Evolutionary conservation across 2,329 filamentous ascomycete species (phyloP).

Genomic region (Herpotrichia juniperi): DNA sequence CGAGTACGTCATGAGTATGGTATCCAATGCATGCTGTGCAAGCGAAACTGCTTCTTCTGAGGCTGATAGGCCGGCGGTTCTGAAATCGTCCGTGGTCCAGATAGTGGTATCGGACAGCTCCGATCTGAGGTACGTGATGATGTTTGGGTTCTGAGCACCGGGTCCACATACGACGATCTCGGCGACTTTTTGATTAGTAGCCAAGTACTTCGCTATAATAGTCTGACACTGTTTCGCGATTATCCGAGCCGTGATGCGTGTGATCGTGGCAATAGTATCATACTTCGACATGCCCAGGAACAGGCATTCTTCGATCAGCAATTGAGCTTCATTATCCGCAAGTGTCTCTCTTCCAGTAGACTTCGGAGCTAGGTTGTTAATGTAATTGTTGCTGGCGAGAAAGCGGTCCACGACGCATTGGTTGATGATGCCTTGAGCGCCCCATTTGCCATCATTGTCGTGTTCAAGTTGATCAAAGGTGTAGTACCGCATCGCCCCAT

Average conservation of each 20-base stretch:
- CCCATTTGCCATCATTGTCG: constrained; percentile 60
- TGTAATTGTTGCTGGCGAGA: constrained; percentile 55
- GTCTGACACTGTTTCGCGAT: constrained; percentile 60
- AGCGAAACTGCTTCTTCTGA: constrained; percentile 67
- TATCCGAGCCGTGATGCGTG: constrained; percentile 64
- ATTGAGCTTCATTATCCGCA: constrained; percentile 61
- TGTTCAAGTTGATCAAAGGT: constrained; percentile 58
- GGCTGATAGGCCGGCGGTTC: constrained; percentile 60
- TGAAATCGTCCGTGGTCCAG: constrained; percentile 63
- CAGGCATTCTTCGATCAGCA: constrained; percentile 57
- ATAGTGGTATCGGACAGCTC: constrained; percentile 57
- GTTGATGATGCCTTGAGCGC: constrained; percentile 55
- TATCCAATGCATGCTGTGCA: constrained; percentile 67
- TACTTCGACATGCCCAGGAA: constrained; percentile 54
- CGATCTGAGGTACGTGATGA: constrained; percentile 58
- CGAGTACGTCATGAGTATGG: constrained; percentile 28
- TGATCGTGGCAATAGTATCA: constrained; percentile 64
- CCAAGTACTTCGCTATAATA: constrained; percentile 50
- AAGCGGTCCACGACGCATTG: constrained; percentile 61
- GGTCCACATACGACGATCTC: constrained; percentile 69
- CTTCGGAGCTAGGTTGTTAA: constrained; percentile 58
- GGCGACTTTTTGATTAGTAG: constrained; percentile 48
- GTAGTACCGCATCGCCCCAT: constrained; percentile 62
- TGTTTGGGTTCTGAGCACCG: constrained; percentile 64
- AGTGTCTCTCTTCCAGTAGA: constrained; percentile 67